Evolutionary conservation across 2,329 filamentous ascomycete species (phyloP).

Genomic region (Blumeria hordei): DNA sequence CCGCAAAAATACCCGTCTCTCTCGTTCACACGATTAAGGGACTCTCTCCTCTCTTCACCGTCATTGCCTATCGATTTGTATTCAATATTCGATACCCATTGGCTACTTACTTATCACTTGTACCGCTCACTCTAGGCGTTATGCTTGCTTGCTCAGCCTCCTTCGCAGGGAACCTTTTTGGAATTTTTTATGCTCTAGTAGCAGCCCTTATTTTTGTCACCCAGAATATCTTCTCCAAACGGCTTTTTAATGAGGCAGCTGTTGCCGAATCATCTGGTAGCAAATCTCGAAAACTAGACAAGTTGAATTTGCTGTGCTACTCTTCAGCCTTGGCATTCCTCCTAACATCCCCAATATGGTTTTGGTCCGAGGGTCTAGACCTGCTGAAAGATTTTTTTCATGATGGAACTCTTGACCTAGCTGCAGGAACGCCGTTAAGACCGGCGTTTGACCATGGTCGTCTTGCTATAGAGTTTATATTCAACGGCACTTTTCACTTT

Average conservation of each 20-base stretch:
- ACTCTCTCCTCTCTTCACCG: slow-evolving; percentile 83
- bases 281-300: slow-evolving; percentile 64
- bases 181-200: slow-evolving; percentile 69
- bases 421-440: slow-evolving; percentile 21
- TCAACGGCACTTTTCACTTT: slow-evolving; percentile 95
- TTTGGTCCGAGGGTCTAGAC: slow-evolving; percentile 65
- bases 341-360: slow-evolving; percentile 74
- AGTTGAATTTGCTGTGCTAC: slow-evolving; percentile 88
- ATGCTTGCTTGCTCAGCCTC: slow-evolving; percentile 88
- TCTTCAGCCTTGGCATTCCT: slow-evolving; percentile 86
- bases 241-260: slow-evolving; percentile 84
- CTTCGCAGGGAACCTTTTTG: slow-evolving; percentile 68
- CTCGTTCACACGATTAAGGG: slow-evolving; percentile 97
- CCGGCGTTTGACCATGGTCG: slow-evolving; percentile 54
- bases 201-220: slow-evolving; percentile 92
- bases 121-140: slow-evolving; percentile 86
- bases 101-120: slow-evolving; percentile 66
- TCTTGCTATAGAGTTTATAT: slow-evolving; percentile 62
- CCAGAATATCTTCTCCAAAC: slow-evolving; percentile 96
- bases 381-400: slow-evolving; percentile 56
- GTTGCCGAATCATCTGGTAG: slow-evolving; percentile 54
- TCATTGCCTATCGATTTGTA: slow-evolving; percentile 72
- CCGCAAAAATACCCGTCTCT: slow-evolving; percentile 83
- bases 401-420: slow-evolving; percentile 51
- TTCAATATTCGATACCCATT: slow-evolving; percentile 72